These are phyloP conservation scores for Colletotrichum tamarilloi DNA, from an alignment of 2,329 filamentous ascomycete species.

Conservation along the genomic window DNA sequence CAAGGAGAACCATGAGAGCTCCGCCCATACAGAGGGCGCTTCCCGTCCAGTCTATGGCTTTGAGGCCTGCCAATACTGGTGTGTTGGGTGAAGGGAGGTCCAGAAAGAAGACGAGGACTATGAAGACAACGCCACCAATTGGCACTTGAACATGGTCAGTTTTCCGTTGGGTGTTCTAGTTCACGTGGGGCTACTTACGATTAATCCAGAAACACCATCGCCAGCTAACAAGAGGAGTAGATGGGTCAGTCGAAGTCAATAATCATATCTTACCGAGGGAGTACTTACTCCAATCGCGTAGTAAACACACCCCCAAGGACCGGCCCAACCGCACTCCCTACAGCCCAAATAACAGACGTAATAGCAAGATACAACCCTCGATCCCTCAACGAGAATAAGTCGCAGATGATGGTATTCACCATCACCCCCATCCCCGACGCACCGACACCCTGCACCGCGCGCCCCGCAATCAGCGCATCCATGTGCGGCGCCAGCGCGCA, in stretches of 20 bases:
- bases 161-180: background rate
- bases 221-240: constrained; percentile 53
- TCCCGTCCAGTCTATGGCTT: constrained; percentile 64
- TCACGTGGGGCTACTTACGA: constrained; percentile 8
- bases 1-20: constrained; percentile 47
- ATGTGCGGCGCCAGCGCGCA: constrained; percentile 59
- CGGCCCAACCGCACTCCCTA: constrained; percentile 55
- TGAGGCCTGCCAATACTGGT: constrained; percentile 69
- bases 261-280: constrained; percentile 41
- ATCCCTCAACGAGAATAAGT: constrained; percentile 48
- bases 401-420: constrained; percentile 48
- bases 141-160: constrained; percentile 36
- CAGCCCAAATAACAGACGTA: constrained; percentile 51
- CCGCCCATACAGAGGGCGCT: constrained; percentile 51
- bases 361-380: constrained; percentile 46
- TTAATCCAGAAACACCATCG: constrained; percentile 58
- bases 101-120: constrained; percentile 53
- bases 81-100: constrained; percentile 77
- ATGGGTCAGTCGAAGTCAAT: constrained; percentile 55
- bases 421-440: constrained; percentile 60
- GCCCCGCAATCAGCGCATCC: constrained; percentile 53
- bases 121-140: constrained; percentile 43
- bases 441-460: constrained; percentile 56
- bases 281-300: constrained; percentile 55
- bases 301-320: constrained; percentile 56